Percentiles rank a stretch among this genome's conserved stretches.
Evolutionary conservation across 163 green algal genomes (phyloP).

Genomic region (Scenedesmus sp.): DNA sequence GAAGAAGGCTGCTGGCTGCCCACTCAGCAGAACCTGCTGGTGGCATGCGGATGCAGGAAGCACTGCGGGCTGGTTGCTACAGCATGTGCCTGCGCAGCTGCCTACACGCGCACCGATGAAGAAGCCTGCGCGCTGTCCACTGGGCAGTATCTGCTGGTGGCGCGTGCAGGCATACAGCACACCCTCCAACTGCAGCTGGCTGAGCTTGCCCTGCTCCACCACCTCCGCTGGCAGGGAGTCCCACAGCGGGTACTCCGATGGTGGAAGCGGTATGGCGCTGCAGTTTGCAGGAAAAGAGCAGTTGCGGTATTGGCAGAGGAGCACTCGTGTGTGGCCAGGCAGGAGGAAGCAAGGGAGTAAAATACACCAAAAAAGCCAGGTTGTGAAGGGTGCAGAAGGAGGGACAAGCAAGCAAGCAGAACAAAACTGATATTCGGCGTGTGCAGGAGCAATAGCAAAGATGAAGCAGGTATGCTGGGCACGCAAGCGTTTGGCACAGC

Average conservation of each 20-base stretch:
- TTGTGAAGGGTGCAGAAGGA: neutral
- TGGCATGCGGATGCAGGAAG: neutral
- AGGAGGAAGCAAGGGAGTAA: neutral
- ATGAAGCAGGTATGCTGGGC: no score
- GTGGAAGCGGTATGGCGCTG: constrained; percentile 84
- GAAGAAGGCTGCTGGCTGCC: no score
- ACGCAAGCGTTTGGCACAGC: no score
- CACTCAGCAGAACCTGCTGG: no score
- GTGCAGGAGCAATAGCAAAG: no score
- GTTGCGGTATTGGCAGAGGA: no score
- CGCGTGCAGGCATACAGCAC: constrained; percentile 86
- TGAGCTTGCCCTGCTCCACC: constrained; percentile 80
- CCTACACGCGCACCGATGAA: constrained; percentile 63
- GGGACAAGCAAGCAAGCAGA: neutral
- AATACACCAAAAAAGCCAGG: neutral
- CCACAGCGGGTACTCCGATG: constrained; percentile 82
- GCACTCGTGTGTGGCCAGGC: neutral
- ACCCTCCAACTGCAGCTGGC: constrained; percentile 83
- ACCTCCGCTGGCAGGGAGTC: constrained; percentile 69
- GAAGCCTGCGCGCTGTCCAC: constrained; percentile 72
- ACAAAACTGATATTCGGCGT: neutral
- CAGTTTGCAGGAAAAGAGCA: constrained; percentile 14
- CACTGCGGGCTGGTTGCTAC: neutral
- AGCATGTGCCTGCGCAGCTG: neutral
- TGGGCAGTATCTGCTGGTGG: constrained; percentile 84